Evolutionary conservation across 306 rosid species (phyloP), one percentile per base, ranked within the genome.

Genomic region (Clitoria ternatea): DNA sequence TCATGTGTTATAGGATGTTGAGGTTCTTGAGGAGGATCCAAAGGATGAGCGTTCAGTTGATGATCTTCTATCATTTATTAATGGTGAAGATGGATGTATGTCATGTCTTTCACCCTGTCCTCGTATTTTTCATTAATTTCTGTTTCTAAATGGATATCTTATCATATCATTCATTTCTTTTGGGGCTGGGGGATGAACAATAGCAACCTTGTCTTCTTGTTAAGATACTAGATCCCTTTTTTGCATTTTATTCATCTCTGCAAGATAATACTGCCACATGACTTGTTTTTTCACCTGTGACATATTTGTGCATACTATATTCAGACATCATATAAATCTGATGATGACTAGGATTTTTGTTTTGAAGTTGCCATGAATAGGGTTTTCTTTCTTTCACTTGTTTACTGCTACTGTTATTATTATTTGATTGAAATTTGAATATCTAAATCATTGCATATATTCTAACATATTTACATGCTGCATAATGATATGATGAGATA

Each of bases 11-110:
- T 82, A 92, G 98, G 87, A 84, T 72, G 85, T 86, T 66, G 95
- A 85, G 81, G 74, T 74, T n/a, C n/a, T n/a, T 50, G 96, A 81
- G 83, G 94, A 72, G 80, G 96, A 89, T 73, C 87, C 27, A 27
- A 88, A 89, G 47, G 96, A 89, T 72, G 90, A 89, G 42, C 96
- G 96, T 59, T 92, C 98, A 24, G 89, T 92, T 6, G 98, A 92
- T 73, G 98, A 92, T 75, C 89, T 92, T 24, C 85, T 92, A 79
- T 84, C 96, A 66, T 92, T 86, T 79, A 92, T 92, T 64, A 92
- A 92, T 74, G 95, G 92, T 62, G 90, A 76, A 67, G 82, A 83
- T 50, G 78, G 80, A 83, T 90, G 98, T 88, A 83, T 76, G 49
- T 56, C 44, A 30, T 44, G 52, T 19, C 57, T 23, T 66, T 55